Conservation (phyloP, 179 eudicot genomes). For the Drosera spatulata region DNA sequence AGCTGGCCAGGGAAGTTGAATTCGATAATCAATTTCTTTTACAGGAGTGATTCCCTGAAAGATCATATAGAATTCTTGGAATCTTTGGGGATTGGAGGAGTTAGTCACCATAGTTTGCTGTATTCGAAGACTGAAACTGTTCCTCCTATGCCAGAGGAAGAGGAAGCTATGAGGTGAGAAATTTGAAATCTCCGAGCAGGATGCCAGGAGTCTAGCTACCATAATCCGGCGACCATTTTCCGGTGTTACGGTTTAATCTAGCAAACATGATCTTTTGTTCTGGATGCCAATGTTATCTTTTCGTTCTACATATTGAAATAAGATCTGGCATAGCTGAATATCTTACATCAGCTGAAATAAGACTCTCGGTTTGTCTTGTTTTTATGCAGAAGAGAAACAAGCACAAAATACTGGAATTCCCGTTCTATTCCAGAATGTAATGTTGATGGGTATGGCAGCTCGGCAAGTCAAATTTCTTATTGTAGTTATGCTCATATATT, state of each 20-base stretch:
- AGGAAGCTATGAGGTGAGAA: conserved; percentile 45
- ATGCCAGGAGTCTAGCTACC: no score
- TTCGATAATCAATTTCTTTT: neutral
- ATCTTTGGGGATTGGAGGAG: conserved; percentile 84
- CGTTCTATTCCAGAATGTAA: conserved; percentile 37
- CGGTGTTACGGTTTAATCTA: no score
- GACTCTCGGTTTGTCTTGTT: conserved; percentile 6
- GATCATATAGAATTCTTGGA: conserved; percentile 67
- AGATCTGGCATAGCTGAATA: neutral
- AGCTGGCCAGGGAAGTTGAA: neutral
- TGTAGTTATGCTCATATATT: neutral
- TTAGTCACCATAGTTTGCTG: conserved; percentile 91
- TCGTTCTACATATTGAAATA: neutral
- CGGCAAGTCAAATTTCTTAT: neutral
- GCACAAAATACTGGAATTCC: conserved; percentile 20
- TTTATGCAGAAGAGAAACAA: conserved; percentile 27
- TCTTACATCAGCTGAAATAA: neutral
- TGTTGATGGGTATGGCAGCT: conserved; percentile 50
- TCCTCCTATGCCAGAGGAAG: conserved; percentile 31
- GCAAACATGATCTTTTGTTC: no score
- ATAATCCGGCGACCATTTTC: no score
- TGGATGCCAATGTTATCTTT: no score
- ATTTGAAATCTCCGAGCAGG: neutral
- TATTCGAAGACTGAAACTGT: conserved; percentile 83
- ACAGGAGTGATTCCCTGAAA: conserved; percentile 63